phyloP scores from a whole-genome alignment of 306 rosid species.

The Casuarina equisetifolia region DNA sequence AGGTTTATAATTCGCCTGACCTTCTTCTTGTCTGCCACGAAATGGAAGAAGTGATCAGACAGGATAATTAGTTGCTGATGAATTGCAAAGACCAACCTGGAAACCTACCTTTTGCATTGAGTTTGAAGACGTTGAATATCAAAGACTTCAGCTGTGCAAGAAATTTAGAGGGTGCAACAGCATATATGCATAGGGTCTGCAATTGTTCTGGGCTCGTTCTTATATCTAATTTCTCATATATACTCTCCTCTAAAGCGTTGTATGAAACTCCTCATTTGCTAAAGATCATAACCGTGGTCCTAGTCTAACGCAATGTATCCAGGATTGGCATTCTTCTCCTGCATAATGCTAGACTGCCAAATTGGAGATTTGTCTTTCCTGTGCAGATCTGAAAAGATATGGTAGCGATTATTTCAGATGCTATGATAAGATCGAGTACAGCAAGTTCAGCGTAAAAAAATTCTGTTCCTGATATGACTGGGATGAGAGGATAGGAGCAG shows the following conservation, averaged over 20 bases:
- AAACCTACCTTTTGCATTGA: background rate
- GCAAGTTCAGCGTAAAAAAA: too few relatives aligned
- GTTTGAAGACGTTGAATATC: background rate
- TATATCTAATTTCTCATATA: too few relatives aligned
- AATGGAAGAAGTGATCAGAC: slow-evolving; percentile 48
- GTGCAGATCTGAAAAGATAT: too few relatives aligned
- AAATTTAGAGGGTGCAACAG: too few relatives aligned
- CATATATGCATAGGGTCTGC: too few relatives aligned
- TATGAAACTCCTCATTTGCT: too few relatives aligned
- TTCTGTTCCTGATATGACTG: too few relatives aligned
- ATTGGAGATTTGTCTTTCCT: background rate
- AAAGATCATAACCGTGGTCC: background rate
- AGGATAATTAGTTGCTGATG: slow-evolving; percentile 39
- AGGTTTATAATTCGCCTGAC: slow-evolving; percentile 42
- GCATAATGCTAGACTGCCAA: background rate
- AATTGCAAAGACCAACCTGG: background rate
- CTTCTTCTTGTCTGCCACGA: slow-evolving; percentile 44
- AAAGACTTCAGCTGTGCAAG: background rate
- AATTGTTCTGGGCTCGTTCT: too few relatives aligned
- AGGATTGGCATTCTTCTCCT: background rate
- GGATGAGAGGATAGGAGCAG: too few relatives aligned
- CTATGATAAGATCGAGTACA: too few relatives aligned
- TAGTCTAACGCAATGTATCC: background rate
- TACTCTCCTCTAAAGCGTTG: too few relatives aligned
- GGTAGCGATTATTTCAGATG: too few relatives aligned